Evolutionary conservation across 768 basidiomycete species (phyloP).

Genomic region (Tubosaeta sp.): DNA sequence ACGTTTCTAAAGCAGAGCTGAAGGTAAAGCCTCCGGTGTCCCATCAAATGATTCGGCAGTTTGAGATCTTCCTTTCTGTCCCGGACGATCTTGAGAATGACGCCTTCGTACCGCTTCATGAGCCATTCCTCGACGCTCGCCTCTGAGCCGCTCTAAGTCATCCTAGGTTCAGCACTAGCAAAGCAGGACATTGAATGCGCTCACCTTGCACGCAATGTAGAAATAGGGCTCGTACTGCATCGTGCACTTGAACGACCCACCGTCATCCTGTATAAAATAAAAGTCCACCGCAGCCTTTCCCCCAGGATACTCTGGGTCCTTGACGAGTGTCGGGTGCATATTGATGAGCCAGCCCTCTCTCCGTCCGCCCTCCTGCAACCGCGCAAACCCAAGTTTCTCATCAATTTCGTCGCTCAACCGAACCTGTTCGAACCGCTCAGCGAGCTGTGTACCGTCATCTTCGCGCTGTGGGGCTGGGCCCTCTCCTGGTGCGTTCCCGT

Average conservation of each 20-base stretch:
- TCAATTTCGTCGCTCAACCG: conserved; percentile 81
- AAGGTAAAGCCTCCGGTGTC: conserved; percentile 85
- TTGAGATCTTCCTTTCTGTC: conserved; percentile 91
- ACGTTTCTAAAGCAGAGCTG: conserved; percentile 90
- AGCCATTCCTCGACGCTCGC: conserved; percentile 94
- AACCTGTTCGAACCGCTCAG: conserved; percentile 82
- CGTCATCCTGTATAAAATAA: conserved; percentile 97
- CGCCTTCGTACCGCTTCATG: conserved; percentile 86
- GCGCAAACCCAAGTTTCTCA: conserved; percentile 84
- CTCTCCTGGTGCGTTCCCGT: conserved; percentile 37
- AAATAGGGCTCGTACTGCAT: conserved; percentile 94
- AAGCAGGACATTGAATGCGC: background rate
- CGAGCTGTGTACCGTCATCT: conserved; percentile 86
- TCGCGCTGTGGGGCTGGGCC: conserved; percentile 61
- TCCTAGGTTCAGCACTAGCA: conserved; percentile 4
- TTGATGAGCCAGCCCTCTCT: conserved; percentile 95
- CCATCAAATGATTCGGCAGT: conserved; percentile 94
- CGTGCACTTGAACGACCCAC: conserved; percentile 93
- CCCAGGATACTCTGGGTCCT: conserved; percentile 78
- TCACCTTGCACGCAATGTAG: conserved; percentile 84
- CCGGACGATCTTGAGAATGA: conserved; percentile 73
- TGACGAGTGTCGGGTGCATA: conserved; percentile 95
- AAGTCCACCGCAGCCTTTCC: conserved; percentile 92
- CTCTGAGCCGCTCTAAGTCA: conserved; percentile 71
- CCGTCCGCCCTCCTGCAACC: conserved; percentile 71